These are phyloP conservation scores for Exophiala calicioides DNA, from an alignment of 2,329 filamentous ascomycete species.

Conservation along the genomic window DNA sequence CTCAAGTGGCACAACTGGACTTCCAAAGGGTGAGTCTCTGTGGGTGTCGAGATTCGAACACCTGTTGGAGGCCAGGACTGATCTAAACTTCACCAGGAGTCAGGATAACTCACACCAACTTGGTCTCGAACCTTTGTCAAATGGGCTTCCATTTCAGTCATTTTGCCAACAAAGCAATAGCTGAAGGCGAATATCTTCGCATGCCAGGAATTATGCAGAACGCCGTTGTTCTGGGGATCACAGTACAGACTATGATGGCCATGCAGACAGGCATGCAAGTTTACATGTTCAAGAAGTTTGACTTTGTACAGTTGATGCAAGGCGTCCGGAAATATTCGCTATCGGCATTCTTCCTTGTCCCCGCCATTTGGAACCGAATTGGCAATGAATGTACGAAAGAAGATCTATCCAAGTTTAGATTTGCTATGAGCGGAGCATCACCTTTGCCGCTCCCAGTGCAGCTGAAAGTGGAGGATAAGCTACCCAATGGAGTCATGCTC, in stretches of 20 bases:
- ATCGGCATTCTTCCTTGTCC: slow-evolving; percentile 23
- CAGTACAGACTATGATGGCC: slow-evolving; percentile 23
- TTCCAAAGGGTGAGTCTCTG: slow-evolving; percentile 61
- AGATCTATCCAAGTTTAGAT: slow-evolving; percentile 16
- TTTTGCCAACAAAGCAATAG: slow-evolving; percentile 15
- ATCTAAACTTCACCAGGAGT: slow-evolving; percentile 13
- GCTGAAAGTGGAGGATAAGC: slow-evolving; percentile 17
- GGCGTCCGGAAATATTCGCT: slow-evolving; percentile 16
- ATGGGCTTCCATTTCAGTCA: slow-evolving; percentile 24
- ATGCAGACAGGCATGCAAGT: slow-evolving; percentile 24
- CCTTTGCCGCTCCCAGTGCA: slow-evolving; percentile 16
- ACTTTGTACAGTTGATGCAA: slow-evolving; percentile 15
- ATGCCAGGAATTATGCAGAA: slow-evolving; percentile 26
- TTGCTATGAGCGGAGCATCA: slow-evolving; percentile 23
- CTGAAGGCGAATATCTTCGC: slow-evolving; percentile 17
- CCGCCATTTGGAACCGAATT: slow-evolving; percentile 23
- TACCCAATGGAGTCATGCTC: slow-evolving; percentile 17
- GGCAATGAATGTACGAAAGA: slow-evolving; percentile 19
- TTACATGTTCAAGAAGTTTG: slow-evolving; percentile 23
- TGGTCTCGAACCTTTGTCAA: slow-evolving; percentile 23
- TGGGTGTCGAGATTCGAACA: too few relatives aligned
- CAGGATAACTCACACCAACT: slow-evolving; percentile 18
- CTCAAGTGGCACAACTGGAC: slow-evolving; percentile 73
- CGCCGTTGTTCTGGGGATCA: slow-evolving; percentile 21
- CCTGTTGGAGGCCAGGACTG: too few relatives aligned